Evolutionary conservation across 148 eudicot genomes (phyloP).

Genomic region (Vaccinium myrtillus): DNA sequence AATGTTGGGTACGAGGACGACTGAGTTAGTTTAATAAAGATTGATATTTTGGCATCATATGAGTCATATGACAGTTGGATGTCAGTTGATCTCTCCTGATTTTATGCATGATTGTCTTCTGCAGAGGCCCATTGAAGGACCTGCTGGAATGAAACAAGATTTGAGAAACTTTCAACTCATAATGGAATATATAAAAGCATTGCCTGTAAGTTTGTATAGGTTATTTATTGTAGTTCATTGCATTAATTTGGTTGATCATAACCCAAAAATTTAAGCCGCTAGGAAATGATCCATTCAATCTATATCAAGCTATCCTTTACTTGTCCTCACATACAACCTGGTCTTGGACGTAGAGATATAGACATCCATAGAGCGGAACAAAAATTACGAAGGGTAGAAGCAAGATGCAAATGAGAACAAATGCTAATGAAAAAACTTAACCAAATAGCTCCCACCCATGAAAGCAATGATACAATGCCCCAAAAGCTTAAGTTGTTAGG

Average conservation of each 20-base stretch:
- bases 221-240: neutral
- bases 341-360: neutral
- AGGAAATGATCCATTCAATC: neutral
- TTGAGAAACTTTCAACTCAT: constrained; percentile 81
- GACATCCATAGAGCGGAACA: neutral
- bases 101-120: constrained; percentile 17
- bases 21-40: neutral
- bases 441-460: neutral
- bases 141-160: constrained; percentile 61
- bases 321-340: neutral
- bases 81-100: constrained; percentile 11
- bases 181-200: constrained; percentile 86
- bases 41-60: neutral
- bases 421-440: neutral
- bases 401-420: neutral
- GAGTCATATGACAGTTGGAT: neutral
- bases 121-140: constrained; percentile 80
- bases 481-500: neutral
- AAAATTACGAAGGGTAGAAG: neutral
- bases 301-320: neutral
- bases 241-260: neutral
- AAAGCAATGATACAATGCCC: neutral
- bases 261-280: neutral
- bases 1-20: neutral
- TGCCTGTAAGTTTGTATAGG: constrained; percentile 60